A percentile compares a stretch with the other conserved stretches of the same genome.
Evolutionary conservation across 768 basidiomycete genomes (phyloP).

Genomic region (Xanthoconium stramineum): DNA sequence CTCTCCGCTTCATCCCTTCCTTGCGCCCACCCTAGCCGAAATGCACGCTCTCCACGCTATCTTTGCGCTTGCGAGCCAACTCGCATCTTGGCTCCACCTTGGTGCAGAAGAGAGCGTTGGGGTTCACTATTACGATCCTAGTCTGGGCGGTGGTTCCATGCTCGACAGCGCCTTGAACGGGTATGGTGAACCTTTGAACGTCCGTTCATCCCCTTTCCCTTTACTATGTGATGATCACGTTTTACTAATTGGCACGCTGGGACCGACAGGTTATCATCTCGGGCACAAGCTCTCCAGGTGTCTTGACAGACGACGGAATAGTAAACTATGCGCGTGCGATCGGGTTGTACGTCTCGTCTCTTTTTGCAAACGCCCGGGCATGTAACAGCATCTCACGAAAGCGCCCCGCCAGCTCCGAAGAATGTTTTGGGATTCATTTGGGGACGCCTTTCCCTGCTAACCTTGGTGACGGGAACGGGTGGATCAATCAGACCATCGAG

Average conservation of each 20-base stretch:
- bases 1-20: no score
- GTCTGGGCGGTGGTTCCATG: slow-evolving; percentile 40
- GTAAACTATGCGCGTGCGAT: slow-evolving; percentile 59
- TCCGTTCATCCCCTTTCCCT: slow-evolving; percentile 4
- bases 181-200: slow-evolving; percentile 46
- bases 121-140: slow-evolving; percentile 36
- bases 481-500: slow-evolving; percentile 42
- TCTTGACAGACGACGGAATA: slow-evolving; percentile 55
- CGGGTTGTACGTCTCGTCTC: slow-evolving; percentile 49
- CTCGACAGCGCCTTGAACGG: slow-evolving; percentile 37
- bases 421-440: slow-evolving; percentile 39
- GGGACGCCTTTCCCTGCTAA: slow-evolving; percentile 41
- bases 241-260: neutral
- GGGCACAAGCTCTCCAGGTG: slow-evolving; percentile 52
- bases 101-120: neutral
- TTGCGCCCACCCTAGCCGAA: no score
- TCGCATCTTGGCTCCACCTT: slow-evolving; percentile 3
- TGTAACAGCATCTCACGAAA: neutral
- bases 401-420: slow-evolving; percentile 28
- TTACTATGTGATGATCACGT: neutral
- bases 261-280: slow-evolving; percentile 57
- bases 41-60: neutral
- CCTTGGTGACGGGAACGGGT: slow-evolving; percentile 47
- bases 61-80: neutral
- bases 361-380: neutral